Base-by-base conservation (phyloP, 306 rosid species). In the Cotoneaster glaucophyllus region DNA sequence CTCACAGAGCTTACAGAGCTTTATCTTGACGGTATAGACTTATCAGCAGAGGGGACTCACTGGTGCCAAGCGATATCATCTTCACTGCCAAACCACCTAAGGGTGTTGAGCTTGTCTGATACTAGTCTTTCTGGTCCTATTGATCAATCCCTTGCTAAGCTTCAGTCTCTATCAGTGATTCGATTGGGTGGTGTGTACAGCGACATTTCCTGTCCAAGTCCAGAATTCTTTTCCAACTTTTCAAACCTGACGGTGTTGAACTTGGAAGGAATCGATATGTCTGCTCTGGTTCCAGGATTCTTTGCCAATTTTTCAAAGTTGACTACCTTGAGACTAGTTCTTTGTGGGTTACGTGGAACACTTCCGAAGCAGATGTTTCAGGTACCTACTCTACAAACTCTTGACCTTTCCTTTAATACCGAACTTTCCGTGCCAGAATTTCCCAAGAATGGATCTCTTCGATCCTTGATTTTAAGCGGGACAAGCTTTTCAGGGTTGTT, bases 11-110 rank as follows among this genome's bases (percentile, higher is more conserved):
- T 85, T 22, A 63, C 18, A 54, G 59, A 81, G 26, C 57, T 87
- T 39, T 19, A 56, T 76, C 64, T 87, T 3, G 82, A 85, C 50
- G 89, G 86, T 39, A 77, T 83, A 26, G 45, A 3, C 7, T 24
- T 81, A 69, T 50, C 82, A 5, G 71, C 66, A 3, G 5, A 26
- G 3, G 79, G 81, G 44, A 4, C 64, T 1, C 70, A 85, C 26
- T 85, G 89, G 89, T 57, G 74, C 34, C 26, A 18, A 26, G 82
- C 77, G 4, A 21, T 85, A 53, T 34, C 28, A 4, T 64, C 78
- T 32, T 41, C 25, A 0, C 4, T 85, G 41, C 80, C 12, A 28
- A 43, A 14, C 0, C 72, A 14, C 0, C 72, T 85, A 1, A 76
- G 72, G 41, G 85, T 79, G 22, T 11, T 88, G 45, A 73, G 78